Conservation (phyloP, 2,329 filamentous ascomycete genomes). For the Apiospora pterosperma region DNA sequence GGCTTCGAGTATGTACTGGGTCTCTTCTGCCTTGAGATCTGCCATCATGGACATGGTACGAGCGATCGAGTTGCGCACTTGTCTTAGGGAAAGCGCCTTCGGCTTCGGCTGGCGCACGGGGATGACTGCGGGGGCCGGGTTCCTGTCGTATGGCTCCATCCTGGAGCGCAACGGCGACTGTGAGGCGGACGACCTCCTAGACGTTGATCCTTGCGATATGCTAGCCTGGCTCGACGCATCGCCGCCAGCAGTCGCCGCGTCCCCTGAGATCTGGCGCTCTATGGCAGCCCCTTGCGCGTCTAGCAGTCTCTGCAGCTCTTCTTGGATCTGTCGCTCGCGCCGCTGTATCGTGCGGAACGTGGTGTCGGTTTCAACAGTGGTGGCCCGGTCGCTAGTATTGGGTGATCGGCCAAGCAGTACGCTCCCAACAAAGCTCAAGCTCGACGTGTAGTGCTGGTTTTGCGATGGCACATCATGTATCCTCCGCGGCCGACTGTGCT, state of each 20-base stretch:
- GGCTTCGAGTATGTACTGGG: conserved; percentile 55
- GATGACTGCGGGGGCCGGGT: conserved; percentile 36
- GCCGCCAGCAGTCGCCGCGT: conserved; percentile 27
- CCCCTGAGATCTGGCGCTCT: conserved; percentile 32
- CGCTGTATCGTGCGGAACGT: conserved; percentile 32
- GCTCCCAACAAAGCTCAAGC: conserved; percentile 24
- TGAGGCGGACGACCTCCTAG: conserved; percentile 12
- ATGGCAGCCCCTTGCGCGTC: conserved; percentile 56
- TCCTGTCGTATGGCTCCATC: conserved; percentile 19
- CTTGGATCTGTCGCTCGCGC: conserved; percentile 50
- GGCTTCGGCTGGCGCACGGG: conserved; percentile 57
- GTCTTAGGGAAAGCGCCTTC: conserved; percentile 53
- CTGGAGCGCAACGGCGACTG: conserved; percentile 16
- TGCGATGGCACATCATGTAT: not conserved
- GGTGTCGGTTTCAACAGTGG: conserved; percentile 18
- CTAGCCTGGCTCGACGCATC: conserved; percentile 6
- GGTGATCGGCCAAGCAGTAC: conserved; percentile 18
- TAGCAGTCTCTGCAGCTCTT: conserved; percentile 54
- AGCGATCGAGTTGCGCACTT: conserved; percentile 62
- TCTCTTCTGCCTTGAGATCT: conserved; percentile 65
- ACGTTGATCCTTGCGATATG: conserved; percentile 31
- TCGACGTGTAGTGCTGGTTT: conserved; percentile 5
- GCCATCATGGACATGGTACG: conserved; percentile 62
- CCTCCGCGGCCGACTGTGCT: not conserved
- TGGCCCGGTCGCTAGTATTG: conserved; percentile 10